Evolutionary conservation across 768 basidiomycete genomes (phyloP), one percentile per base, ranked within the genome.

Genomic region (Amanita inopinata): DNA sequence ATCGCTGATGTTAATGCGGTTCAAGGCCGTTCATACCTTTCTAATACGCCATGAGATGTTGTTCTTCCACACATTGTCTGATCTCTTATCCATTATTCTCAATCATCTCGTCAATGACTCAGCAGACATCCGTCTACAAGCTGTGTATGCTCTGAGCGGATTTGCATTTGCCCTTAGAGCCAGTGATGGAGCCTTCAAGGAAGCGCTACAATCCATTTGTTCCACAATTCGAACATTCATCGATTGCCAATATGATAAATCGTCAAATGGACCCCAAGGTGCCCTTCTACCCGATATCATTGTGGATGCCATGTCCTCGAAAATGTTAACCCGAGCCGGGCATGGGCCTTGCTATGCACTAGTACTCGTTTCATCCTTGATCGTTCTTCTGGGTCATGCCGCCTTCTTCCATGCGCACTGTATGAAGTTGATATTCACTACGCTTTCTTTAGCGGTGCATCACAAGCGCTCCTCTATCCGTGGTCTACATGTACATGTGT

Each of bases 121-220:
- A 17, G 28, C 48, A 5, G 54, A 56, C 6, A 40, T 58, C 30
- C 73, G 80, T 30, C 49, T 69, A 0, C 66, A 74, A 43, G 77
- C 83, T 2, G 74, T 72, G 5, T 65, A 73, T 49, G 76, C 78
- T 2, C 62, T 83, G 0, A 67, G 71, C 28, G 72, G 76, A 2
- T 69, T 80, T 39, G 73, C 71, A 8, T 49, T 66, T 3, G 76
- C 69, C 65, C 47, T 49, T 63, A 33, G 38, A 42, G 19, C 50
- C 45, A 24, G 39, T 43, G 45, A 15, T 49, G 27, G 28, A 46
- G 31, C 55, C 52, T 28, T 53, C 54, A 38, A 56, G 60, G 33
- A 34, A 25, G 7, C 19, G 6, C 15, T n/a, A 11, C 45, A 38
- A 55, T 25, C 43, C 11, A 46, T 63, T 7, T 58, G 62, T 9